Evolutionary conservation across 371 early-diverging fungal genomes (phyloP).

Genomic region (Apophysomyces elegans): DNA sequence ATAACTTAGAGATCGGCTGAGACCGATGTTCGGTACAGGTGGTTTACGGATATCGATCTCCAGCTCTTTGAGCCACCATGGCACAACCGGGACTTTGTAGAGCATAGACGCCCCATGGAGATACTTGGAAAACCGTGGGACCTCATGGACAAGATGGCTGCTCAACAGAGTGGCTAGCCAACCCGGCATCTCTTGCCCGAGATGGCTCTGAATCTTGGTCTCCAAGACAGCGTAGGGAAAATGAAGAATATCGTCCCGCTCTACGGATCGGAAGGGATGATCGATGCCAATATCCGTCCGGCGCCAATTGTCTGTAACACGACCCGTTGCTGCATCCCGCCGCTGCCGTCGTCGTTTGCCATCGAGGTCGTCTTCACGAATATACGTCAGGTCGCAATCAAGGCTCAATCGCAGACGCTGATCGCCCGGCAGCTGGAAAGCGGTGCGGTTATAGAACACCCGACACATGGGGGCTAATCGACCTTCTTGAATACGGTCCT

Average conservation of each 20-base stretch:
- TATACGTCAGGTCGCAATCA: slow-evolving; percentile 97
- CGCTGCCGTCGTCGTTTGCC: slow-evolving; percentile 21
- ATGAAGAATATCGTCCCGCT: slow-evolving; percentile 76
- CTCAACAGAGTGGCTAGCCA: slow-evolving; percentile 93
- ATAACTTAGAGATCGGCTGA: slow-evolving; percentile 49
- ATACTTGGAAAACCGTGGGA: slow-evolving; percentile 98
- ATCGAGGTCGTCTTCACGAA: slow-evolving; percentile 93
- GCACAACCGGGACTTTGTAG: slow-evolving; percentile 83
- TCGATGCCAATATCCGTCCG: slow-evolving; percentile 89
- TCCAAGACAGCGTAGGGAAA: slow-evolving; percentile 99
- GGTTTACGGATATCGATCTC: slow-evolving; percentile 85
- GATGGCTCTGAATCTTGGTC: slow-evolving; percentile 94
- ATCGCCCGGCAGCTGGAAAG: slow-evolving; percentile 99
- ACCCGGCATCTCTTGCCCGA: slow-evolving; percentile 87
- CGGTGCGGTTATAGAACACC: slow-evolving; percentile 98
- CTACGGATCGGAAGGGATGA: slow-evolving; percentile 88
- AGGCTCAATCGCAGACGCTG: slow-evolving; percentile 95
- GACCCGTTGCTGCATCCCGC: slow-evolving; percentile 51
- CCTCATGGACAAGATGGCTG: slow-evolving; percentile 91
- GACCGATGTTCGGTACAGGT: slow-evolving; percentile 49
- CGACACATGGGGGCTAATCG: slow-evolving; percentile 86
- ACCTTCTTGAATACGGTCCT: slow-evolving; percentile 71
- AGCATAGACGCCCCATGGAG: slow-evolving; percentile 95
- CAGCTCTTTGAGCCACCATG: slow-evolving; percentile 97
- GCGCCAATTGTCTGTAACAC: slow-evolving; percentile 87